phyloP scores from a whole-genome alignment of 2,329 filamentous ascomycete species.

The Albifimbria verrucaria region DNA sequence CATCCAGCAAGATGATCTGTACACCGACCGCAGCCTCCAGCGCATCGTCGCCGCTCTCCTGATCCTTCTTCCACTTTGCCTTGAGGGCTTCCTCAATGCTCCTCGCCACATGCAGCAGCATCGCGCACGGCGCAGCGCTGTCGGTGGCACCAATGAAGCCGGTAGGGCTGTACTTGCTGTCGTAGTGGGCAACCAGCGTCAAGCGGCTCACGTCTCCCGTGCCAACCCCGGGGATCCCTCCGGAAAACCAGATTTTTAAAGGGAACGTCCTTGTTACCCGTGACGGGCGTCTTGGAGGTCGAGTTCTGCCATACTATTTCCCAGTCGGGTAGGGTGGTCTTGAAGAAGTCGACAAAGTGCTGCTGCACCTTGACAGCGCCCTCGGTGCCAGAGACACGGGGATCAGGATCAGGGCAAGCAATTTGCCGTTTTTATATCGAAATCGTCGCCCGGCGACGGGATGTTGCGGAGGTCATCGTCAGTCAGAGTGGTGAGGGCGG shows the following conservation, averaged over 20 bases:
- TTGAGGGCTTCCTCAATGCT: slow-evolving; percentile 77
- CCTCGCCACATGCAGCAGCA: slow-evolving; percentile 82
- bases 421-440: slow-evolving; percentile 72
- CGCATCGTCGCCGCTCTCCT: slow-evolving; percentile 51
- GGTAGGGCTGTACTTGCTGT: slow-evolving; percentile 73
- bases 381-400: slow-evolving; percentile 85
- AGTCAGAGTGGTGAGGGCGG: slow-evolving; percentile 56
- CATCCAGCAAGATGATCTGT: slow-evolving; percentile 87
- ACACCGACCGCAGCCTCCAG: slow-evolving; percentile 78
- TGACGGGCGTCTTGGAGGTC: slow-evolving; percentile 77
- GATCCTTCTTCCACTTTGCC: slow-evolving; percentile 75
- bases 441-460: slow-evolving; percentile 69
- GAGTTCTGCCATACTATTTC: slow-evolving; percentile 81
- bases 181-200: slow-evolving; percentile 91
- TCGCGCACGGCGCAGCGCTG: slow-evolving; percentile 89
- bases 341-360: slow-evolving; percentile 85
- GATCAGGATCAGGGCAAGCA: slow-evolving; percentile 83
- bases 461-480: slow-evolving; percentile 71
- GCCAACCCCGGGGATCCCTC: slow-evolving; percentile 78
- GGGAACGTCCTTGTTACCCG: slow-evolving; percentile 66
- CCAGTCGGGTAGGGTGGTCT: slow-evolving; percentile 72
- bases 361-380: slow-evolving; percentile 70
- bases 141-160: slow-evolving; percentile 94
- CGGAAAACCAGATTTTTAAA: slow-evolving; percentile 86
- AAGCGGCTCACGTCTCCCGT: slow-evolving; percentile 74